Base-by-base conservation (phyloP, 495 filamentous ascomycete genomes). In the Aspergillus indologenus region DNA sequence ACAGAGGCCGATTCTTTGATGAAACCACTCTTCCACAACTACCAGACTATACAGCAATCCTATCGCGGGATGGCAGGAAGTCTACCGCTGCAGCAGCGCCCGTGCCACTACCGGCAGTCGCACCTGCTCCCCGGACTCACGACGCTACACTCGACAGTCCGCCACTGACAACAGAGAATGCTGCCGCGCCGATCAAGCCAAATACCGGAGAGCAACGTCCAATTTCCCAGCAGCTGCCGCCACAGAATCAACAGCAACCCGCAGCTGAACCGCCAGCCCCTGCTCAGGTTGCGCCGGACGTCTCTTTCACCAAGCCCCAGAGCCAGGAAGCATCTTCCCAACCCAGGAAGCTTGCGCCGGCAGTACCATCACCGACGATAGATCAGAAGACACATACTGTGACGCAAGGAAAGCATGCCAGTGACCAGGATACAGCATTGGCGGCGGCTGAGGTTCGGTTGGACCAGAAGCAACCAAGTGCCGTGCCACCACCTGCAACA, bases 1-100 rank as follows among this genome's bases (percentile, higher is more conserved):
- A 50, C 70, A 93, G 90, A 79, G 87, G 87, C 55, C 86, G 83
- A 55, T 82, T 75, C 66, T 86, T 93, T 63, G 80, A 90, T 68
- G 85, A 88, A 72, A 71, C 82, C 42, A 87, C 85, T 56, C 81
- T 95, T 50, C 89, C 90, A 24, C 69, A 77, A 46, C 73, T 78
- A 56, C 80, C 78, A 29, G 68, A 79, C 68, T 79, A 71, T 75
- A 72, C 65, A 71, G 72, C 59, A 60, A 74, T 68, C 21, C 17
- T 64, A 42, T 58, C 70, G 53, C 61, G 60, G 58, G 55, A 68
- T 61, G 45, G 61, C 66, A 52, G 67, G 61, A 50, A 75, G 65
- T 62, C 69, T 2, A 9, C 55, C 61, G 52, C 57, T 61, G 43
- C 57, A 67, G 51, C 62, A 58, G 45, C 45, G 20, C 19, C 45